Conservation (phyloP, 1,284 basidiomycete species). For the Schizophyllum commune region DNA sequence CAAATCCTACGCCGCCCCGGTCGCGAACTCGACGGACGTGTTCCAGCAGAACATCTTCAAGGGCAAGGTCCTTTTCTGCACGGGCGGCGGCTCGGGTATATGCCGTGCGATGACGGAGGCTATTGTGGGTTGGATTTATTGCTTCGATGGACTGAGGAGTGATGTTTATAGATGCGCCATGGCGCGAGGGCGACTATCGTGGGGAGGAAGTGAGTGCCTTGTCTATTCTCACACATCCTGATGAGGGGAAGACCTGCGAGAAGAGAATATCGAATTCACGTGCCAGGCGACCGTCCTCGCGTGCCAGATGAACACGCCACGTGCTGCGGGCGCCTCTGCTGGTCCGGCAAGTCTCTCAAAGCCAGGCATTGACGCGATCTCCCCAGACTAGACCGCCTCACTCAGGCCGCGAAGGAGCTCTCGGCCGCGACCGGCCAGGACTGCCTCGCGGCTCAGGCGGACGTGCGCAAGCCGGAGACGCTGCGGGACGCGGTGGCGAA, state of each 20-base stretch:
- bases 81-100: conserved; percentile 87
- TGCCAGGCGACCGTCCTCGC: no score
- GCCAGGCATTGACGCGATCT: background rate
- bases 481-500: conserved; percentile 72
- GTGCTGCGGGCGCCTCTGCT: no score
- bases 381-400: conserved; percentile 68
- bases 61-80: conserved; percentile 92
- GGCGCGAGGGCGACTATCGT: conserved; percentile 80
- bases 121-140: conserved; percentile 53
- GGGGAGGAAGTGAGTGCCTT: conserved; percentile 69
- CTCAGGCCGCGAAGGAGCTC: conserved; percentile 65
- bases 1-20: conserved; percentile 32
- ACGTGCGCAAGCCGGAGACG: conserved; percentile 75
- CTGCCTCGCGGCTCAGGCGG: conserved; percentile 74
- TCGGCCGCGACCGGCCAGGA: conserved; percentile 58
- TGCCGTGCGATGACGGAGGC: conserved; percentile 84
- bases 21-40: conserved; percentile 46
- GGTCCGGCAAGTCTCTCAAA: no score
- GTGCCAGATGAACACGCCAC: no score
- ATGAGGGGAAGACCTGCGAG: background rate
- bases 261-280: background rate
- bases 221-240: conserved; percentile 1
- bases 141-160: no score
- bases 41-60: conserved; percentile 83
- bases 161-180: no score